Percentiles rank a stretch among this genome's conserved stretches.
These are phyloP conservation scores for Bipolaris victoriae DNA, from an alignment of 2,329 filamentous ascomycete genomes.

Conservation along the genomic window DNA sequence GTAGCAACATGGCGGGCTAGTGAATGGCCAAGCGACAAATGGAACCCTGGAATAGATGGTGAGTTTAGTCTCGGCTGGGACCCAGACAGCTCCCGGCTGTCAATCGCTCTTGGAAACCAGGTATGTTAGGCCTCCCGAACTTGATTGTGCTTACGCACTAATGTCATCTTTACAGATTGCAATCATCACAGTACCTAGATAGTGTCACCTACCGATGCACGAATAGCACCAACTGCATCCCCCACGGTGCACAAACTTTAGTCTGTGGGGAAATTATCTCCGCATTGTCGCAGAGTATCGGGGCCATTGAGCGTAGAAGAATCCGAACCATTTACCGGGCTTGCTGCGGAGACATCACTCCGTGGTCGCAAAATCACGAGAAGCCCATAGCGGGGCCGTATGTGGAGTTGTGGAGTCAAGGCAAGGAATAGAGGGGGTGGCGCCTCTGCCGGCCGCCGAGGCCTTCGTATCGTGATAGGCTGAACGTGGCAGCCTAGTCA, in stretches of 20 bases:
- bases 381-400: constrained; percentile 21
- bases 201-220: constrained; percentile 11
- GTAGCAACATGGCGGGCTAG: constrained; percentile 46
- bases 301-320: neutral
- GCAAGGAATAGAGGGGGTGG: constrained; percentile 13
- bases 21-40: constrained; percentile 33
- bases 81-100: constrained; percentile 46
- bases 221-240: constrained; percentile 1
- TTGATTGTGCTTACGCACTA: constrained; percentile 5
- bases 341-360: constrained; percentile 10
- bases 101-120: constrained; percentile 48
- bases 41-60: constrained; percentile 42
- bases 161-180: constrained; percentile 37
- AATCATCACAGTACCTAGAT: constrained; percentile 41
- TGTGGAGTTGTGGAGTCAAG: constrained; percentile 24
- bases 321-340: constrained; percentile 1
- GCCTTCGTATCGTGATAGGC: constrained; percentile 22
- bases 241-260: neutral
- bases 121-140: constrained; percentile 23
- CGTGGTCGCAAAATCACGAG: constrained; percentile 15
- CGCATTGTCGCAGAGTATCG: neutral
- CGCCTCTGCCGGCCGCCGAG: constrained; percentile 26
- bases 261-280: neutral
- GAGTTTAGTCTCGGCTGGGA: constrained; percentile 50
- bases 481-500: constrained; percentile 1